Base-by-base conservation (phyloP, 306 rosid genomes). In the Neltuma alba region DNA sequence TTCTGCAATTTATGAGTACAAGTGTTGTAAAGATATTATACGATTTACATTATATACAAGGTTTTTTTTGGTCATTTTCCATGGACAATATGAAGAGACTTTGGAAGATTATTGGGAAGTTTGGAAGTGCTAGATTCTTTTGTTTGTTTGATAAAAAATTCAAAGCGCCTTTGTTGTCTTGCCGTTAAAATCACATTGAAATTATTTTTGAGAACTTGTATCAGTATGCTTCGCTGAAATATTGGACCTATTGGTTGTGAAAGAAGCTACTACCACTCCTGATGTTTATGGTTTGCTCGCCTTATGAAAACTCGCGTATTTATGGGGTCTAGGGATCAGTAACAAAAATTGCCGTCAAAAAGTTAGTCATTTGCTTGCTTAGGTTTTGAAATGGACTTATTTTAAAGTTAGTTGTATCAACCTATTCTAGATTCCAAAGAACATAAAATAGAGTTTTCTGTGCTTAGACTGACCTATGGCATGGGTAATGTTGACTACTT, bases 151-250 rank as follows among this genome's bases (percentile, higher is more conserved):
- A 48, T 33, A 37, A 62, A 70, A 75, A 78, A 79, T 64, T 55
- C 36, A 55, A 57, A 67, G 58, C 42, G 67, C 48, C 47, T 57
- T n/a, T 75, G 38, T 45, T 68, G 70, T 68, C 73, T 70, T 63
- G 40, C 21, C 66, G 64, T 68, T 67, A 42, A 67, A 76, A 61
- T 83, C 47, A 70, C 50, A 5, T 72, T 66, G 55, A 27, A 75
- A 50, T 67, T 23, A 44, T 78, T 85, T 78, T 79, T 67, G 80
- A 31, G 71, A 50, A 27, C 76, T 13, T 67, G 62, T 79, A 72
- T 40, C 31, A 31, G 41, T 37, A 33, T 60, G 37, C 64, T 67
- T 42, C 72, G 28, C 27, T 68, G 31, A 40, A 55, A 68, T 63
- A 55, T 20, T 65, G 70, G 25, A 57, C 65, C 71, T 48, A 72